Conservation (phyloP, 805 yeast species). For the Candida caryicola region DNA sequence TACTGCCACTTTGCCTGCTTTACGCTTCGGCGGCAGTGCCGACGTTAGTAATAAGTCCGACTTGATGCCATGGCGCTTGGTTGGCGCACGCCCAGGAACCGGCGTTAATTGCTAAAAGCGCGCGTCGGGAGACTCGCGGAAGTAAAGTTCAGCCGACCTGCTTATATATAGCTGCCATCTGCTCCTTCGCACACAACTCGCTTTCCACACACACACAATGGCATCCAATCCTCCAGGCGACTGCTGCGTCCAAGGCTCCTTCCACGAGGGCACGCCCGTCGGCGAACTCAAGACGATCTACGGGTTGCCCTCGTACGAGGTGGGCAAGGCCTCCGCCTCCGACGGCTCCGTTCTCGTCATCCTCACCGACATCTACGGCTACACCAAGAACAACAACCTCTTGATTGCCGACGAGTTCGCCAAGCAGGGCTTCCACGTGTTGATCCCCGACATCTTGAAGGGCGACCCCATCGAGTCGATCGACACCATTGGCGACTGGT, state of each 20-base stretch:
- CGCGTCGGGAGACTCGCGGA: too few relatives aligned
- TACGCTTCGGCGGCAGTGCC: too few relatives aligned
- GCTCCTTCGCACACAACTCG: not conserved
- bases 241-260: conserved; percentile 21
- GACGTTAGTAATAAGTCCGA: too few relatives aligned
- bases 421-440: conserved; percentile 19
- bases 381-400: conserved; percentile 25
- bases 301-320: conserved; percentile 28
- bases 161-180: not conserved
- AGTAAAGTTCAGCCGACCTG: conserved; percentile 1
- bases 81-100: too few relatives aligned
- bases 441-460: conserved; percentile 30
- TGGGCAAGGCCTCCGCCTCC: conserved; percentile 21
- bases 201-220: conserved; percentile 6
- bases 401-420: conserved; percentile 29
- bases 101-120: too few relatives aligned
- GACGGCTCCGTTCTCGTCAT: conserved; percentile 23
- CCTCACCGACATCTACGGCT: conserved; percentile 28
- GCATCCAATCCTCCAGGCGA: conserved; percentile 14
- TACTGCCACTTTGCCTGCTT: too few relatives aligned
- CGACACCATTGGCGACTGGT: conserved; percentile 4
- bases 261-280: conserved; percentile 28
- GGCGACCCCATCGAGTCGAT: conserved; percentile 18
- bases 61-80: too few relatives aligned
- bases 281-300: conserved; percentile 20